Evolutionary conservation across 2,329 filamentous ascomycete genomes (phyloP), one percentile per base, ranked within the genome.

Genomic region (Curvularia sp.): DNA sequence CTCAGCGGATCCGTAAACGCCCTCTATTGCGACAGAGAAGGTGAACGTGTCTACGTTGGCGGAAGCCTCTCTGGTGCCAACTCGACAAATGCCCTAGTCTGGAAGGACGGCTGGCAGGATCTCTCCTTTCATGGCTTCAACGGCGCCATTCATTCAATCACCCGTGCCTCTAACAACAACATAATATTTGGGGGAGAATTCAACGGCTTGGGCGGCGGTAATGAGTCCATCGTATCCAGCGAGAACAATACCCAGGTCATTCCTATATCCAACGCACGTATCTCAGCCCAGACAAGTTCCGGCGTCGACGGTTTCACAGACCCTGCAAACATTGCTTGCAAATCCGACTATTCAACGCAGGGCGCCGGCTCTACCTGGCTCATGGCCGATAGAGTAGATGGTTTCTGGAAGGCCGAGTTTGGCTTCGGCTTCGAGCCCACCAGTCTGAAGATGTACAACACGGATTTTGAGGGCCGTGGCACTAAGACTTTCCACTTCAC

Each of bases 121-220:
- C 80, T 99, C 55, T 90, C 94, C 2, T 99, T 99, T 80, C 87
- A 88, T 39, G 96, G 96, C 21, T 96, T 99, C 79, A 98, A 98
- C 78, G 93, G 93, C 25, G 92, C 92, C 2, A 93, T 99, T 50
- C 86, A 87, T 61, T 90, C 93, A 36, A 98, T 99, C 66, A 84
- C 87, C 49, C 93, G 92, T 78, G 86, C 89, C 19, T 83, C 88
- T 1, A 90, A 92, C 67, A 91, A 91, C 8, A 90, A 96, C 73
- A 91, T 99, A 64, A 86, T 98, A 54, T 99, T 97, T 73, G 96
- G 92, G 46, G 95, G 95, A 49, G 86, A 86, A 55, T 99, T 99
- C 73, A 93, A 91, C 57, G 92, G 92, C 7, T 80, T 98, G 8
- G 93, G 92, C 60, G 92, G 92, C 60, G 92, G 92, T 60, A 97